Evolutionary conservation across 345 rosid genomes (phyloP).

Genomic region (Gossypium anomalum): DNA sequence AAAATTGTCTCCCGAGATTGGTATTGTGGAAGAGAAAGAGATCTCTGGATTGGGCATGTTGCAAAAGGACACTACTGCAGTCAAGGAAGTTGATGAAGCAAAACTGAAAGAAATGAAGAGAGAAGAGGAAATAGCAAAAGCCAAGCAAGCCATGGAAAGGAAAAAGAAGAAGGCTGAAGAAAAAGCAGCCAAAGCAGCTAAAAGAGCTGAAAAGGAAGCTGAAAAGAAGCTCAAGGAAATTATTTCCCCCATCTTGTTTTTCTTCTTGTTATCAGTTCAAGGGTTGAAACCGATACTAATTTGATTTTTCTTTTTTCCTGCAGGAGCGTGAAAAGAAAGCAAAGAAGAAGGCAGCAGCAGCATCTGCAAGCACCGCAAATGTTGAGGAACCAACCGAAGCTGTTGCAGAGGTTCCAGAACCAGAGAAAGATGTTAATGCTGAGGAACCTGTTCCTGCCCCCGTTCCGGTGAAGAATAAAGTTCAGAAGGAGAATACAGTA

Average conservation of each 20-base stretch:
- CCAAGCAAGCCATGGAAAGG: constrained; percentile 90
- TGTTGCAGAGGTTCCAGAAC: constrained; percentile 45
- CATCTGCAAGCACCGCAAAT: constrained; percentile 25
- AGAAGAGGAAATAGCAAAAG: constrained; percentile 87
- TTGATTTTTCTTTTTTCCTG: not conserved
- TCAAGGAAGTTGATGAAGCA: constrained; percentile 49
- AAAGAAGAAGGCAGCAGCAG: constrained; percentile 62
- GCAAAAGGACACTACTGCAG: constrained; percentile 26
- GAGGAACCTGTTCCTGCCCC: constrained; percentile 30
- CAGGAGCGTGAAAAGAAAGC: constrained; percentile 92
- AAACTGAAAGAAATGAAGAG: constrained; percentile 83
- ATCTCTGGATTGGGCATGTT: constrained; percentile 33
- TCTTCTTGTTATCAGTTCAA: constrained; percentile 10
- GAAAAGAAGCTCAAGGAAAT: constrained; percentile 87
- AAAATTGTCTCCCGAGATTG: constrained; percentile 31
- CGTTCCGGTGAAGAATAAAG: constrained; percentile 37
- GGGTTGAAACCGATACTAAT: constrained; percentile 5
- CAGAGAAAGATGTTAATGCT: constrained; percentile 37
- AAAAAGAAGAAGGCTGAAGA: constrained; percentile 91
- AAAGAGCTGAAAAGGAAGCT: constrained; percentile 89
- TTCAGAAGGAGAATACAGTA: constrained; percentile 38
- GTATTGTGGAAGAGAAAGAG: constrained; percentile 32
- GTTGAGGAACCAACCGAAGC: constrained; percentile 48
- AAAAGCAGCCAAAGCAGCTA: constrained; percentile 83
- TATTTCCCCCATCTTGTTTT: constrained; percentile 10